Evolutionary conservation across 768 basidiomycete genomes (phyloP).

Genomic region (Pleurotus cornucopiae): DNA sequence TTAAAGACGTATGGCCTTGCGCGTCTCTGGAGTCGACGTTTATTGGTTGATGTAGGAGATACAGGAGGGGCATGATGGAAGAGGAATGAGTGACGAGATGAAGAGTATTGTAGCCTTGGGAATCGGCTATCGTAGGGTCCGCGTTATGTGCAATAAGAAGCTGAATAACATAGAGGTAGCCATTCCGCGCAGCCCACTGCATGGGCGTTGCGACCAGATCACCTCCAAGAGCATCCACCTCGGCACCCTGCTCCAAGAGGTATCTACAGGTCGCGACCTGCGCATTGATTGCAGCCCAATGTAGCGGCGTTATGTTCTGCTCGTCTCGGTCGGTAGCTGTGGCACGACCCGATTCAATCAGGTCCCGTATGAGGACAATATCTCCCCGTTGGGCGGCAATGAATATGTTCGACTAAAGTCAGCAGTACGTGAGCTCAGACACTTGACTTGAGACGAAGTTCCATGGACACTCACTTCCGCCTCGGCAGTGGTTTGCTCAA

Average conservation of each 20-base stretch:
- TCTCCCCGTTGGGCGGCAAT: slow-evolving; percentile 88
- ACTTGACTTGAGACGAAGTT: not conserved
- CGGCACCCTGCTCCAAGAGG: slow-evolving; percentile 88
- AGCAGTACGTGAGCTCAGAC: not conserved
- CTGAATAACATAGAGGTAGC: slow-evolving; percentile 94
- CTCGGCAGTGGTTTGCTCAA: slow-evolving; percentile 27
- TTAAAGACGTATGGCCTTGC: slow-evolving; percentile 90
- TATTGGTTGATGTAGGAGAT: slow-evolving; percentile 89
- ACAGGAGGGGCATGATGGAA: slow-evolving; percentile 90
- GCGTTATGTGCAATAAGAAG: slow-evolving; percentile 86
- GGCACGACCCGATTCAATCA: slow-evolving; percentile 70
- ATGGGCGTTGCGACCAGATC: slow-evolving; percentile 92
- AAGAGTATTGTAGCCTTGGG: slow-evolving; percentile 93
- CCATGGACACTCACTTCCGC: slow-evolving; percentile 31
- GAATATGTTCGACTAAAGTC: slow-evolving; percentile 60
- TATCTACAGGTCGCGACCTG: slow-evolving; percentile 86
- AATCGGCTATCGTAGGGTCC: slow-evolving; percentile 87
- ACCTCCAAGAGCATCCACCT: slow-evolving; percentile 91
- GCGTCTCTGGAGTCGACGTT: slow-evolving; percentile 87
- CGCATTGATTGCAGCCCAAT: slow-evolving; percentile 98
- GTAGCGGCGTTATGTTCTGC: slow-evolving; percentile 91
- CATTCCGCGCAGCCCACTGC: slow-evolving; percentile 98
- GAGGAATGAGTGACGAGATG: slow-evolving; percentile 95
- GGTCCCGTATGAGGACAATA: slow-evolving; percentile 52
- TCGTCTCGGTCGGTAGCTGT: slow-evolving; percentile 76